Evolutionary conservation across 306 rosid genomes (phyloP), one percentile per base, ranked within the genome.

Genomic region (Luffa aegyptiaca): DNA sequence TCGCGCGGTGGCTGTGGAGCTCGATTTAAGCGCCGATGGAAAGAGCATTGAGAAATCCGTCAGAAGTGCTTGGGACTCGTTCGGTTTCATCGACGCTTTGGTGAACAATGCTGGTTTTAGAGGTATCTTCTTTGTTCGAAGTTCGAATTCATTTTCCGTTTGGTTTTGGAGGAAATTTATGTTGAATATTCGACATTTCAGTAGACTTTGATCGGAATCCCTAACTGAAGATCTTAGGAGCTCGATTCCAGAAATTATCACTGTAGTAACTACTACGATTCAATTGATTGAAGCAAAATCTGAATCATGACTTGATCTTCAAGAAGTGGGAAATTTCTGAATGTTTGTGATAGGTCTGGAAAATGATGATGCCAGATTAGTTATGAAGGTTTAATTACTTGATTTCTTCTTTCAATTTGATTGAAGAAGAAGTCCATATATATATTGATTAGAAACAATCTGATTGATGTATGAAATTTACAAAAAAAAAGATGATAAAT

Each of bases 61-160:
- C 17, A 82, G 65, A 82, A 86, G 81, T 81, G 97, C 97, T 8
- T 93, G 97, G 96, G 86, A 89, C 9, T 88, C 93, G 8, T 93
- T 93, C 80, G 97, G 97, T 5, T 87, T 48, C 8, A 79, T 93
- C 16, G 94, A 93, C 45, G 94, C 92, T 33, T 80, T 93, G 66
- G 81, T 93, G 66, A 92, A 93, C 84, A 92, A 87, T 56, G 98
- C 97, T 1, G 97, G 96, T 57, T 1, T 91, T 1, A 85, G 97
- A 93, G 97, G 97, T 91, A 31, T 39, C 2, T 11, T 66, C 55
- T 44, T 44, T 2, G 3, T 62, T 14, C 16, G 5, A 37, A 16
- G 0, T 36, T 64, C 61, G 6, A 11, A 56, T 73, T 31, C 1
- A 5, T 31, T 73, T 5, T 14, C 37, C 16, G 21, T 46, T 26